These are phyloP conservation scores for Colletotrichum cereale DNA, from an alignment of 2,329 filamentous ascomycete species.

Conservation along the genomic window DNA sequence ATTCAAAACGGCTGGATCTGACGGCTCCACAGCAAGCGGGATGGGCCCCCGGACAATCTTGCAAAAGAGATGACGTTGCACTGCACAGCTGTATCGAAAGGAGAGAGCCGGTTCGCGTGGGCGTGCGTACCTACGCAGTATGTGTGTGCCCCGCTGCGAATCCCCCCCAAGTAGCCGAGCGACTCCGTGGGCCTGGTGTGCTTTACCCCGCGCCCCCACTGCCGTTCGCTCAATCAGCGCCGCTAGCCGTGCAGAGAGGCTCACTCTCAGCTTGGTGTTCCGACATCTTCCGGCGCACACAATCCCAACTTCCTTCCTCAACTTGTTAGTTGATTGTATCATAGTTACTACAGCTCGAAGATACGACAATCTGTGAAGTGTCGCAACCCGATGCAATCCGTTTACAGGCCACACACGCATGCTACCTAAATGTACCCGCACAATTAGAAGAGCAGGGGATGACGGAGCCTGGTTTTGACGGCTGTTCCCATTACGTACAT, in stretches of 20 bases:
- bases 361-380: neutral
- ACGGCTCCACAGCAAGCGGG: neutral
- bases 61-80: slow-evolving; percentile 40
- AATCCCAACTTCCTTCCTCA: slow-evolving; percentile 10
- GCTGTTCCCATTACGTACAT: slow-evolving; percentile 29
- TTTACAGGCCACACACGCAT: neutral
- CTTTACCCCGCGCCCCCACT: slow-evolving; percentile 32
- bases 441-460: neutral
- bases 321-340: slow-evolving; percentile 3
- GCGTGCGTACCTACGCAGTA: too few relatives aligned
- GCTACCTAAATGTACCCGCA: too few relatives aligned
- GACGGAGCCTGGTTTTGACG: slow-evolving; percentile 30
- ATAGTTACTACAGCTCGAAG: neutral
- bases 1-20: neutral
- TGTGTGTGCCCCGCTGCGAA: slow-evolving; percentile 21
- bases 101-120: slow-evolving; percentile 33
- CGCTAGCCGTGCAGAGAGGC: slow-evolving; percentile 23
- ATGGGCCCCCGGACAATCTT: slow-evolving; percentile 27
- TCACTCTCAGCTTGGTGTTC: slow-evolving; percentile 25
- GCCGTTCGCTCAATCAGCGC: slow-evolving; percentile 19
- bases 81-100: slow-evolving; percentile 19
- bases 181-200: slow-evolving; percentile 4
- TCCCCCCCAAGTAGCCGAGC: slow-evolving; percentile 19
- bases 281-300: slow-evolving; percentile 36
- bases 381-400: neutral